Evolutionary conservation across 2,329 filamentous ascomycete species (phyloP).

Genomic region (Graphilbum sp.): DNA sequence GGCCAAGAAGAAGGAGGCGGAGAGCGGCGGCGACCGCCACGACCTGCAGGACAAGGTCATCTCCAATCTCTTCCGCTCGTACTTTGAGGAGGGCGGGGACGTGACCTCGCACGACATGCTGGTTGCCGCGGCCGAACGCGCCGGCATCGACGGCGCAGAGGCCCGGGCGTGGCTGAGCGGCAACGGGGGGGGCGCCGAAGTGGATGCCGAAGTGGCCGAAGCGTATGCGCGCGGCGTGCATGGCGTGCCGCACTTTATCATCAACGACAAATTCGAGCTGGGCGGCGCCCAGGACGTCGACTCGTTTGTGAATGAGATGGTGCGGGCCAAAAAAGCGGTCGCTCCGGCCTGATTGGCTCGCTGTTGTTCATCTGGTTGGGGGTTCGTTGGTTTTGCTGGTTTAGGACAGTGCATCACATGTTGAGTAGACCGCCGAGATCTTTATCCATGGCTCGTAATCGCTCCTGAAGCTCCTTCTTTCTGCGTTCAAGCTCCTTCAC

Average conservation of each 20-base stretch:
- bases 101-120: slow-evolving; percentile 42
- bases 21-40: neutral
- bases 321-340: slow-evolving; percentile 24
- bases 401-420: slow-evolving; percentile 21
- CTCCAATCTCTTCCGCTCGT: slow-evolving; percentile 45
- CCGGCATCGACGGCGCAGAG: slow-evolving; percentile 34
- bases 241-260: slow-evolving; percentile 61
- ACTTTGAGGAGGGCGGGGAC: slow-evolving; percentile 49
- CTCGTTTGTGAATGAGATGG: slow-evolving; percentile 50
- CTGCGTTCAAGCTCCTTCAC: slow-evolving; percentile 37
- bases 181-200: slow-evolving; percentile 37
- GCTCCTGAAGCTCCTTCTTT: slow-evolving; percentile 38
- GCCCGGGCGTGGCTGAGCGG: slow-evolving; percentile 36
- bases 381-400: neutral
- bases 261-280: slow-evolving; percentile 51
- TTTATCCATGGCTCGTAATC: slow-evolving; percentile 36
- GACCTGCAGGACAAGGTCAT: slow-evolving; percentile 28
- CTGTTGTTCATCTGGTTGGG: neutral
- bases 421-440: slow-evolving; percentile 37
- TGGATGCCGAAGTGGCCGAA: slow-evolving; percentile 37
- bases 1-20: slow-evolving; percentile 28
- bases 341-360: neutral
- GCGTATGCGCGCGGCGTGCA: slow-evolving; percentile 35
- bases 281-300: slow-evolving; percentile 56
- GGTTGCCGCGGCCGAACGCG: slow-evolving; percentile 31